phyloP scores from a whole-genome alignment of 2,329 filamentous ascomycete species.

The Teratosphaeriaceae sp. region DNA sequence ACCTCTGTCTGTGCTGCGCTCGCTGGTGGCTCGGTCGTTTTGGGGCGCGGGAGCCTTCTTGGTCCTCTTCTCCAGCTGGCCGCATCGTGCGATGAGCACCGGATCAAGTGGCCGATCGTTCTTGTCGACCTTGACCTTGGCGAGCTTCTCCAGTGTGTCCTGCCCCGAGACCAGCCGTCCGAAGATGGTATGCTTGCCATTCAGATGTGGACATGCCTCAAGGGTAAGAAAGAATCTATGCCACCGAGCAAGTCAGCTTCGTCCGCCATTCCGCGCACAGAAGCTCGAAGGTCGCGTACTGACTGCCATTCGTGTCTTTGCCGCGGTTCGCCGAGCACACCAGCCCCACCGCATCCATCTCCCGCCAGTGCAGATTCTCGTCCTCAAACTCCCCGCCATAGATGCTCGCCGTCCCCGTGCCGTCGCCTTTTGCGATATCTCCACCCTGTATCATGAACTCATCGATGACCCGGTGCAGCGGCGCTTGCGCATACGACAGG shows the following conservation, averaged over 20 bases:
- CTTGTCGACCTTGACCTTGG: constrained; percentile 32
- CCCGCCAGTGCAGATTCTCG: constrained; percentile 36
- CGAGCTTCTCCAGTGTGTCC: constrained; percentile 28
- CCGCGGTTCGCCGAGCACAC: constrained; percentile 38
- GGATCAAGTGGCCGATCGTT: constrained; percentile 30
- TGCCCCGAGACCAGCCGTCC: constrained; percentile 33
- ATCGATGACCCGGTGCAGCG: constrained; percentile 37
- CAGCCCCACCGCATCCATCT: constrained; percentile 34
- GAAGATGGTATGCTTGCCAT: constrained; percentile 38
- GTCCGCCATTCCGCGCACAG: not conserved
- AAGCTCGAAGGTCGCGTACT: constrained; percentile 21
- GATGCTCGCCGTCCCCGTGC: constrained; percentile 35
- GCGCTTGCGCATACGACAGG: constrained; percentile 31
- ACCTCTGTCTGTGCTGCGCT: constrained; percentile 17
- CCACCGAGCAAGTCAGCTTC: not conserved
- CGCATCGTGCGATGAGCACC: constrained; percentile 33
- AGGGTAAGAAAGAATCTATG: constrained; percentile 38
- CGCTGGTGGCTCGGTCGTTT: not conserved
- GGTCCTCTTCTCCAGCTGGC: constrained; percentile 32
- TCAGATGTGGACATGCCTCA: constrained; percentile 33
- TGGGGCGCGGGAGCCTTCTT: constrained; percentile 14
- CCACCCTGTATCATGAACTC: constrained; percentile 41
- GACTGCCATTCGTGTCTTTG: constrained; percentile 35
- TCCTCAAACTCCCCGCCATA: constrained; percentile 36
- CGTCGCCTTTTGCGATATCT: constrained; percentile 35